These are phyloP conservation scores for Starmerella vitae DNA, from an alignment of 805 yeast genomes.

Conservation along the genomic window DNA sequence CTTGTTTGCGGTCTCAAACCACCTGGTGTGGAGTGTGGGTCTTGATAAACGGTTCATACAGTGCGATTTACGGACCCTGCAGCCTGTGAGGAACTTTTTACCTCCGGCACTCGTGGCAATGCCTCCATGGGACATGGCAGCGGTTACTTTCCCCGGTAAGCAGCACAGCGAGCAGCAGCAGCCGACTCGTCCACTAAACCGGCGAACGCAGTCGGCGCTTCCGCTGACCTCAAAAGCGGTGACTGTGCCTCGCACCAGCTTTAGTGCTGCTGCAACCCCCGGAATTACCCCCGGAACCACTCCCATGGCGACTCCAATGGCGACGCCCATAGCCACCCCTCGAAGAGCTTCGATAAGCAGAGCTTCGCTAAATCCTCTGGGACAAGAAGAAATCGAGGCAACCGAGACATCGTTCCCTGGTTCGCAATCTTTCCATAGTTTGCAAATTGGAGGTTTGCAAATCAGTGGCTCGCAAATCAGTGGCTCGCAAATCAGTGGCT, in stretches of 20 bases:
- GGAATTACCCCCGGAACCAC: background rate
- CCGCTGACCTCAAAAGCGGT: background rate
- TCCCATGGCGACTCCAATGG: background rate
- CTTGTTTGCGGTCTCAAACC: constrained; percentile 23
- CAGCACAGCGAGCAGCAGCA: constrained; percentile 1
- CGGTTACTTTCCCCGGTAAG: constrained; percentile 5
- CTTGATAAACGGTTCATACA: constrained; percentile 38
- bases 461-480: background rate
- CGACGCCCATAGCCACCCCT: background rate
- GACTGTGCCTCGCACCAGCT: background rate
- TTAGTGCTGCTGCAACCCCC: background rate
- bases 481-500: background rate
- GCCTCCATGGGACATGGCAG: constrained; percentile 32
- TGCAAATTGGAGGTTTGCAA: background rate
- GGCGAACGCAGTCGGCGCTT: background rate
- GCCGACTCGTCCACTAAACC: background rate
- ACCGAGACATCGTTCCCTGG: background rate
- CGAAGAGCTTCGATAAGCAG: background rate
- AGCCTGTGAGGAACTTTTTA: constrained; percentile 37
- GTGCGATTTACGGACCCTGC: constrained; percentile 35
- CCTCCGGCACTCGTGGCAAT: constrained; percentile 43
- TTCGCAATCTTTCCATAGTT: background rate
- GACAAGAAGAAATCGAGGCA: background rate
- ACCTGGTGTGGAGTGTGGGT: constrained; percentile 36
- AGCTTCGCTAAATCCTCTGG: background rate